Evolutionary conservation across 2,329 filamentous ascomycete genomes (phyloP).

Genomic region (Metarhizium guizhouense): DNA sequence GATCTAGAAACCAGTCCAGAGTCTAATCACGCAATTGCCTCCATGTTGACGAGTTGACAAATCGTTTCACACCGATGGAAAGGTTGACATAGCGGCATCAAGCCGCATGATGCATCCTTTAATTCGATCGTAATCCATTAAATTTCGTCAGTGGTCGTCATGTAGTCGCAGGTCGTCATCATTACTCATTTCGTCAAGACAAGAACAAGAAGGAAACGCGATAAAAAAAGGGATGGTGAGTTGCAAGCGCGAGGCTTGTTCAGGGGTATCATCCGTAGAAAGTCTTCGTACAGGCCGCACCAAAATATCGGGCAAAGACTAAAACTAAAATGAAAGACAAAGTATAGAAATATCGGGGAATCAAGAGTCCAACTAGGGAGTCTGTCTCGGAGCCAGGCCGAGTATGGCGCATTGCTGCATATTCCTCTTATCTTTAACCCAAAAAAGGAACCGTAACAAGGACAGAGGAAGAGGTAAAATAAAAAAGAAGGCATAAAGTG

Average conservation of each 20-base stretch:
- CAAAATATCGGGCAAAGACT: constrained; percentile 10
- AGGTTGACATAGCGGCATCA: constrained; percentile 22
- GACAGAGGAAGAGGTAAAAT: constrained; percentile 20
- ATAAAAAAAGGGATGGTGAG: constrained; percentile 26
- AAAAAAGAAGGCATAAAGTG: constrained; percentile 16
- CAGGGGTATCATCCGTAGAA: constrained; percentile 13
- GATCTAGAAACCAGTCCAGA: constrained; percentile 20
- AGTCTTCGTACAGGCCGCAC: constrained; percentile 15
- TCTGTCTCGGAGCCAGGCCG: constrained; percentile 39
- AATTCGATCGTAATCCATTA: not conserved
- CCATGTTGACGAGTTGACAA: constrained; percentile 9
- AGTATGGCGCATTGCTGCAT: constrained; percentile 54
- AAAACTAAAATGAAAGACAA: constrained; percentile 9
- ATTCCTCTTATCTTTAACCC: constrained; percentile 45
- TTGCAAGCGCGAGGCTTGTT: constrained; percentile 5
- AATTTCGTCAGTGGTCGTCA: constrained; percentile 12
- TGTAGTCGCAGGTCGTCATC: constrained; percentile 29
- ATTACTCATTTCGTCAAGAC: constrained; percentile 37
- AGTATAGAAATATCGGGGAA: constrained; percentile 15
- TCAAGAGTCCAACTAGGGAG: constrained; percentile 15
- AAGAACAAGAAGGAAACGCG: constrained; percentile 23
- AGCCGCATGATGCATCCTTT: constrained; percentile 19
- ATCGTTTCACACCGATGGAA: constrained; percentile 17
- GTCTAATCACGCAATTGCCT: not conserved
- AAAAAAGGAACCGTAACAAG: constrained; percentile 14